A percentile compares a stretch with the other conserved stretches of the same genome.
Conservation (phyloP, 169 alveolate genomes). For the Plasmodium cynomolgi region DNA sequence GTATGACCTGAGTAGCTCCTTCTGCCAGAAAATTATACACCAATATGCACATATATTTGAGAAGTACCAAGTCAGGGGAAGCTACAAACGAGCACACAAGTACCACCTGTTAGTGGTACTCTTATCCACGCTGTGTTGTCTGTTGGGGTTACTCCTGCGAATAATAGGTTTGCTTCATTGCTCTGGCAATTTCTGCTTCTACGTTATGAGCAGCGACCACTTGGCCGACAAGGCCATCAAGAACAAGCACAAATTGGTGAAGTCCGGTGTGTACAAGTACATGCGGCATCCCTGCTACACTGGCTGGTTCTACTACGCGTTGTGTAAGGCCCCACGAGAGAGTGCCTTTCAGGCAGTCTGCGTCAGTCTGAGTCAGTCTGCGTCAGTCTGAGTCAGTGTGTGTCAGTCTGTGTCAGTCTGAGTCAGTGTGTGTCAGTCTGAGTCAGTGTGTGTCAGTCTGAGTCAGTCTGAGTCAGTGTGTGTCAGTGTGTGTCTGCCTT, state of each 20-base stretch:
- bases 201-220: background rate
- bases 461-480: too few species aligned
- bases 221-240: constrained; percentile 15
- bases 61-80: constrained; percentile 1
- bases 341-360: background rate
- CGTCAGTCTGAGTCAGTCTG: background rate
- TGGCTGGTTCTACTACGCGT: constrained; percentile 64
- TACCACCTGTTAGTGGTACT: constrained; percentile 6
- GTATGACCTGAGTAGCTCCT: constrained; percentile 15
- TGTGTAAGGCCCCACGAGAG: constrained; percentile 22
- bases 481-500: too few species aligned
- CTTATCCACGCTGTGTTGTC: background rate
- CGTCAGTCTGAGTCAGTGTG: too few species aligned
- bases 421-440: too few species aligned
- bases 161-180: constrained; percentile 35
- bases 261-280: constrained; percentile 36
- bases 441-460: too few species aligned
- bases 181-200: constrained; percentile 35
- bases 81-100: background rate
- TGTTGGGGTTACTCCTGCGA: constrained; percentile 30
- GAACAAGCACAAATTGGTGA: constrained; percentile 26
- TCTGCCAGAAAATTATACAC: background rate
- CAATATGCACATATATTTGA: constrained; percentile 21
- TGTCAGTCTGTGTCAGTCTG: too few species aligned
- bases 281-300: constrained; percentile 73